Evolutionary conservation across 2,329 filamentous ascomycete genomes (phyloP), one percentile per base, ranked within the genome.

Genomic region (Pestalotiopsis sp.): DNA sequence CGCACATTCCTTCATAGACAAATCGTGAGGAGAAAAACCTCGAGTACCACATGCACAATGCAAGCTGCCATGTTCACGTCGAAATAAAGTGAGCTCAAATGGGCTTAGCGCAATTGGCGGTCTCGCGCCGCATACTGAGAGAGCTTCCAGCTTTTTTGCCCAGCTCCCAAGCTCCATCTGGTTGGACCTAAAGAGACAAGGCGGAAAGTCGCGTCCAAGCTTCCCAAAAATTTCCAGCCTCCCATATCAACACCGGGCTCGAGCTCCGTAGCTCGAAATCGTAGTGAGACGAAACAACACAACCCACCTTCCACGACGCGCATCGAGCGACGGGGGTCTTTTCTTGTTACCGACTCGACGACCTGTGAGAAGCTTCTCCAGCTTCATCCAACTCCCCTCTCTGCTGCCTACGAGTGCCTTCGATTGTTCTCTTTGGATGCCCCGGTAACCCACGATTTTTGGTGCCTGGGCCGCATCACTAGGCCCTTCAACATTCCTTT

Each of bases 171-270:
- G 45, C 52, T 25, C 11, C 57, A 58, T 52, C 20, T 23, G 45
- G 17, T 52, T 66, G 69, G 62, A 68, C 63, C 61, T 52, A 56
- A 59, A 31, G 36, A 17, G 38, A 36, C 64, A 63, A 64, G 69
- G 70, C 68, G 69, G 68, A 71, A 72, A 69, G 69, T 68, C 63
- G 70, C 66, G 71, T 74, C 73, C 66, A 75, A 73, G 73, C 73
- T 75, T 31, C 67, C 69, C 64, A 74, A 76, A 74, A 75, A 74
- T 70, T 75, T 73, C 74, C 74, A 75, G 73, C 75, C 74, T 67
- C 59, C n/a, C 25, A 59, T 25, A 38, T 60, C 64, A 59, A 60
- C 64, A 31, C 23, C 59, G 27, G 59, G 59, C 59, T 41, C 31
- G 27, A 38, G 52, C 27, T 39, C 49, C 27, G 23, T 38, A 66